Evolutionary conservation across 2,329 filamentous ascomycete species (phyloP).

Genomic region (Penicillium digitatum): DNA sequence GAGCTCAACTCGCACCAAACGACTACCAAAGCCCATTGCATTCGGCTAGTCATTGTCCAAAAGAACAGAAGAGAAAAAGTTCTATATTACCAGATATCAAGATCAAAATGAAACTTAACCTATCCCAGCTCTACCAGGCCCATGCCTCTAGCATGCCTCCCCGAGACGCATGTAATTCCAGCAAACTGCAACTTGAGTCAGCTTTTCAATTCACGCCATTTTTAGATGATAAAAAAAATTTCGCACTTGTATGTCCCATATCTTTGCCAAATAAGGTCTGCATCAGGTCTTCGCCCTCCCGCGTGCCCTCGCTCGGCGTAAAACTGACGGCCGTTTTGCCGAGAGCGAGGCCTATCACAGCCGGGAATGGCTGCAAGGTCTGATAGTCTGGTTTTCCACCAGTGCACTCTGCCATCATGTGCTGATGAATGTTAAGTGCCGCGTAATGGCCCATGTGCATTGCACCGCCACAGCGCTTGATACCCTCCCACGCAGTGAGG

Average conservation of each 20-base stretch:
- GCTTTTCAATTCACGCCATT: background rate
- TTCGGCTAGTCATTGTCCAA: background rate
- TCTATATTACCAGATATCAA: background rate
- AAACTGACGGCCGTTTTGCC: slow-evolving; percentile 67
- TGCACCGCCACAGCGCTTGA: slow-evolving; percentile 73
- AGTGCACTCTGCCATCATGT: slow-evolving; percentile 48
- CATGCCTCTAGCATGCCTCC: slow-evolving; percentile 25
- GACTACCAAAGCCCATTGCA: background rate
- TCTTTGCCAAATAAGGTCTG: slow-evolving; percentile 64
- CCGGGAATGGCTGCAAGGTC: slow-evolving; percentile 53
- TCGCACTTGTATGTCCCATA: slow-evolving; percentile 61
- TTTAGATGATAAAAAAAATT: slow-evolving; percentile 19
- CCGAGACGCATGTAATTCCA: slow-evolving; percentile 54
- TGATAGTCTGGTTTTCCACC: slow-evolving; percentile 46
- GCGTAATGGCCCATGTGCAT: slow-evolving; percentile 68
- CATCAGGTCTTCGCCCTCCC: slow-evolving; percentile 60
- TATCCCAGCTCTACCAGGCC: background rate
- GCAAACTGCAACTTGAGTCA: slow-evolving; percentile 44
- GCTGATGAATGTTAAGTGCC: slow-evolving; percentile 64
- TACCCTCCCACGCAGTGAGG: slow-evolving; percentile 66
- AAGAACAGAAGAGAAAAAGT: background rate
- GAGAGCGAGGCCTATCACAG: slow-evolving; percentile 68
- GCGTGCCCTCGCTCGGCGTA: slow-evolving; percentile 54
- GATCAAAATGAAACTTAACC: no score
- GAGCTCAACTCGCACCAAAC: background rate